Conservation (phyloP, 345 rosid species). For the Pistacia atlantica region DNA sequence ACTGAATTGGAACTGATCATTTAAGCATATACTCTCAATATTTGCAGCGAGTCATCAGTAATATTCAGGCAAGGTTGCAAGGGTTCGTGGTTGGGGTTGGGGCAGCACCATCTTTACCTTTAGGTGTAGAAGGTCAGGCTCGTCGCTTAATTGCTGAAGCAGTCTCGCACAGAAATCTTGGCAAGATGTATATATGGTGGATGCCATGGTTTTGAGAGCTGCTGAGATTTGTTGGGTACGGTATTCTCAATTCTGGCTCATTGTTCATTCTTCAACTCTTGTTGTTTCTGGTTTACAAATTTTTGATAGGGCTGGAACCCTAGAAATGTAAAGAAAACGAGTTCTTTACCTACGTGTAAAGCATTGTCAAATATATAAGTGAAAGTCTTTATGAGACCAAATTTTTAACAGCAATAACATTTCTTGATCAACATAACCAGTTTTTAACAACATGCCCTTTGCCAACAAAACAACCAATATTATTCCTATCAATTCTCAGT, state of each 20-base stretch:
- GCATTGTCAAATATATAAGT: background rate
- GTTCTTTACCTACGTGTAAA: background rate
- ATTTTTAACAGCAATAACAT: background rate
- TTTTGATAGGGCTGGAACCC: background rate
- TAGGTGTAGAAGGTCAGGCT: constrained; percentile 97
- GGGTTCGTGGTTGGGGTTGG: constrained; percentile 96
- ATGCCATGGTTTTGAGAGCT: constrained; percentile 88
- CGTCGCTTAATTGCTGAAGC: constrained; percentile 95
- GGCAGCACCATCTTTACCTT: constrained; percentile 81
- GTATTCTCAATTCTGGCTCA: background rate
- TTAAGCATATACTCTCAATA: constrained; percentile 6
- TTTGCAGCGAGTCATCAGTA: constrained; percentile 87
- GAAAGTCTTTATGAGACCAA: background rate
- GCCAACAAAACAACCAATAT: constrained; percentile 68
- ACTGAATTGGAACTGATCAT: background rate
- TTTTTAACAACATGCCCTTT: constrained; percentile 61
- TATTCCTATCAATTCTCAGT: constrained; percentile 71
- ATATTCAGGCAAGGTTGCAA: constrained; percentile 84
- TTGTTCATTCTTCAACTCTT: background rate
- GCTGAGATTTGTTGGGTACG: background rate
- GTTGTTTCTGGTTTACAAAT: background rate
- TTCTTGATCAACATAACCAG: constrained; percentile 42
- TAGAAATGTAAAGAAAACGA: background rate
- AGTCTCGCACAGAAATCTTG: constrained; percentile 88
- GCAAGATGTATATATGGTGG: constrained; percentile 99